phyloP scores from a whole-genome alignment of 495 filamentous ascomycete genomes.

The Penicillium antarcticum region DNA sequence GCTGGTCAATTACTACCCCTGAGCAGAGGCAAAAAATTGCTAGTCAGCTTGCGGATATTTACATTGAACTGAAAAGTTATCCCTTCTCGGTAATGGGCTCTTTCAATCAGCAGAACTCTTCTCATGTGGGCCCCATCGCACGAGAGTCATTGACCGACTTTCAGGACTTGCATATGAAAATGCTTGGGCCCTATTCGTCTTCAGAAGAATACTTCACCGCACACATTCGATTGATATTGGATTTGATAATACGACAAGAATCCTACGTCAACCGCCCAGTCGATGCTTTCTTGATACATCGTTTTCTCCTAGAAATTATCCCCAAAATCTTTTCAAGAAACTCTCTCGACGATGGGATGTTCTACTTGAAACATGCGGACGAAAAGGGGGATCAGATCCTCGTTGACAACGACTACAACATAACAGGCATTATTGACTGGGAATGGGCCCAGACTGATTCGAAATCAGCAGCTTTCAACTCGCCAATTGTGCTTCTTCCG shows the following conservation, averaged over 20 bases:
- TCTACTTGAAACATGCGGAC: slow-evolving; percentile 43
- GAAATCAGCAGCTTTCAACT: slow-evolving; percentile 37
- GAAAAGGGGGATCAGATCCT: slow-evolving; percentile 47
- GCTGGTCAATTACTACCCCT: slow-evolving; percentile 22
- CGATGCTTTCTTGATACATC: slow-evolving; percentile 36
- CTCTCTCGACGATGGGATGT: slow-evolving; percentile 24
- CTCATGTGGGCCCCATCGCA: slow-evolving; percentile 28
- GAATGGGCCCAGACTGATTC: slow-evolving; percentile 37
- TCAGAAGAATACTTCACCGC: slow-evolving; percentile 14
- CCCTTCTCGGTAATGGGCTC: slow-evolving; percentile 29
- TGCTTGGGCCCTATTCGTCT: slow-evolving; percentile 22
- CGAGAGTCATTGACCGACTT: slow-evolving; percentile 30
- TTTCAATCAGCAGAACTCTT: slow-evolving; percentile 17
- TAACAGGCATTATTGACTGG: slow-evolving; percentile 46
- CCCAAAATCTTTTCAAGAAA: slow-evolving; percentile 3
- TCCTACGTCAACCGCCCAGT: slow-evolving; percentile 18
- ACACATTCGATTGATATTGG: slow-evolving; percentile 21
- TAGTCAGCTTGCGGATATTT: slow-evolving; percentile 39
- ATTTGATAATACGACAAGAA: slow-evolving; percentile 31
- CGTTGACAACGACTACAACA: slow-evolving; percentile 39
- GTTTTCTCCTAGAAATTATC: slow-evolving; percentile 33
- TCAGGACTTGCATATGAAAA: slow-evolving; percentile 3
- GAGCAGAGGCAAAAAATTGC: slow-evolving; percentile 31
- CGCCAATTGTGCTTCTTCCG: slow-evolving; percentile 39
- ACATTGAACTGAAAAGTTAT: slow-evolving; percentile 31